A percentile compares a stretch with the other conserved stretches of the same genome.
Evolutionary conservation across 1,284 basidiomycete species (phyloP).

Genomic region (Pterula multifida): DNA sequence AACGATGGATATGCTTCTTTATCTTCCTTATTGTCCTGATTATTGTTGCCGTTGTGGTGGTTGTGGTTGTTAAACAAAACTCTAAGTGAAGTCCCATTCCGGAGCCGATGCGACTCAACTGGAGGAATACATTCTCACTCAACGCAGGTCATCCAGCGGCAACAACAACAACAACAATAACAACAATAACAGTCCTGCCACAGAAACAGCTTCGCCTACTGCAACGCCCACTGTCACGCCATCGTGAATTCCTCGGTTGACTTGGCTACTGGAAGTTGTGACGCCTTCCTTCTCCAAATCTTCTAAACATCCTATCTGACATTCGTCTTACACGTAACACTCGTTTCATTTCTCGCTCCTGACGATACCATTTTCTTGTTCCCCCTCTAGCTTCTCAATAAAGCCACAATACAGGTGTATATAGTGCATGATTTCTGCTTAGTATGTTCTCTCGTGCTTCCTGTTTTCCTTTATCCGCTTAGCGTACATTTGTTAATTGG

Average conservation of each 20-base stretch:
- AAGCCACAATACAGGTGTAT: neutral
- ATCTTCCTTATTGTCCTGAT: conserved; percentile 52
- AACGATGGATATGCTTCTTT: conserved; percentile 89
- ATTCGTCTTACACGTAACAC: neutral
- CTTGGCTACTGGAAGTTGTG: no score
- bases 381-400: neutral
- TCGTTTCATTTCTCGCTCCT: neutral
- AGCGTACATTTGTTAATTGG: neutral
- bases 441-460: neutral
- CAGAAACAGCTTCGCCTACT: neutral
- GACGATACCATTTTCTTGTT: conserved; percentile 3
- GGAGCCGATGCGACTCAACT: neutral
- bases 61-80: conserved; percentile 33
- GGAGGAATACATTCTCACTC: neutral
- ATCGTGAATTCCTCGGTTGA: neutral
- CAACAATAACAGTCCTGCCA: neutral
- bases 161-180: neutral
- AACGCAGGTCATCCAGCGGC: neutral
- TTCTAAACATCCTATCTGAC: no score
- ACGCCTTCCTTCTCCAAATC: no score
- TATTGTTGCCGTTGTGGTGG: conserved; percentile 53
- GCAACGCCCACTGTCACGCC: neutral
- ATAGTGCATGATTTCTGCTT: neutral
- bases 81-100: conserved; percentile 18
- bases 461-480: neutral